Evolutionary conservation across 2,329 filamentous ascomycete species (phyloP), one percentile per base, ranked within the genome.

Genomic region (Colletotrichum falcatum): DNA sequence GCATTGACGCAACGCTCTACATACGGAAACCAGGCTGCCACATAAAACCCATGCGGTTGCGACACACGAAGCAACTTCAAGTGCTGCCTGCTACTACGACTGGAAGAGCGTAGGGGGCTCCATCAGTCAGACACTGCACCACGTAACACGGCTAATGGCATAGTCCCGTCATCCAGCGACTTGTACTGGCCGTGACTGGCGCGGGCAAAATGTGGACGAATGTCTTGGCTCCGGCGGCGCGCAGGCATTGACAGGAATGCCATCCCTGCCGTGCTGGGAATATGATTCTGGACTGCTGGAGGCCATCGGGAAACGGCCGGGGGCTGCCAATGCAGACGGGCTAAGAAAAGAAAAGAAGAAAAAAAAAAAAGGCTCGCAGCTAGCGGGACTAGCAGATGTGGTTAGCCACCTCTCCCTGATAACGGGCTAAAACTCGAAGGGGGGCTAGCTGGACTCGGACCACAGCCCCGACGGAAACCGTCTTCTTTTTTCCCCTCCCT

Each of bases 121-220:
- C 30, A 20, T 20, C 9, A n/a, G 46, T 28, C 18, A 49, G 42
- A 53, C 30, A 18, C 35, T n/a, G 35, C 23, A 30, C 53, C 53
- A 65, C 53, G 54, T 53, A 54, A 53, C n/a, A 46, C 63, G 65
- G 44, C 42, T 30, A 37, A 37, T 66, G 61, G 46, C 54, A n/a
- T n/a, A 66, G 46, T 44, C 51, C 44, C 53, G 12, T 39, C 28
- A n/a, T 18, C 28, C 28, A 39, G 44, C 20, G 1, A 53, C 16
- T 35, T 30, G 5, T 46, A 54, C 44, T 5, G 44, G 9, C 9
- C 7, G 46, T 18, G 16, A 49, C 48, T 18, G 7, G 56, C 56
- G 18, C 16, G n/a, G 23, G 18, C 18, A 39, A 12, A 5, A 44
- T 44, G 18, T 61, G 35, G 7, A 20, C 26, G 46, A 7, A 39